Percentiles rank a stretch among this genome's conserved stretches.
phyloP scores from a whole-genome alignment of 1,139 yeast genomes.

The Petasospora rhodanensis region DNA sequence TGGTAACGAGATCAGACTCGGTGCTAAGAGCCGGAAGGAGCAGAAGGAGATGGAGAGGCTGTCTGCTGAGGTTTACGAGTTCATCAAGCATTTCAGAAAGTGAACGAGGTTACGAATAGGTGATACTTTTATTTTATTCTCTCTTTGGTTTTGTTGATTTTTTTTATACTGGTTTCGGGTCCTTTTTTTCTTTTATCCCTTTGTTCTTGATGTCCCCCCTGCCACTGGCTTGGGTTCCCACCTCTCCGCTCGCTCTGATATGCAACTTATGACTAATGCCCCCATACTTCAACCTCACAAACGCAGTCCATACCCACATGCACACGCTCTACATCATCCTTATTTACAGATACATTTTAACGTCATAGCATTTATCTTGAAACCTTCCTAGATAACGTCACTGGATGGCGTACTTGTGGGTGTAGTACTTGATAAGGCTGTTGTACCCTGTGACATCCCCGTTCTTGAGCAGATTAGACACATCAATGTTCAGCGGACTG shows the following conservation, averaged over 20 bases:
- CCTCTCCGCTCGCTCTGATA: no score
- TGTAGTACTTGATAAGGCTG: conserved; percentile 59
- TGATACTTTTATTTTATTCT: no score
- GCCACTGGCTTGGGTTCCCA: no score
- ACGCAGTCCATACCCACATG: no score
- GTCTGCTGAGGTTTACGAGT: conserved; percentile 22
- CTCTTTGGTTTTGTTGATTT: neutral
- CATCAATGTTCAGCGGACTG: conserved; percentile 80
- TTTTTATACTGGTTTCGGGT: neutral
- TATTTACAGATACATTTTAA: no score
- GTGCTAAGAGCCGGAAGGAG: conserved; percentile 20
- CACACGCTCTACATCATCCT: no score
- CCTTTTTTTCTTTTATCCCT: neutral
- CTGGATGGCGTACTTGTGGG: conserved; percentile 36
- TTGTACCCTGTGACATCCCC: conserved; percentile 56
- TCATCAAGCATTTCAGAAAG: conserved; percentile 22
- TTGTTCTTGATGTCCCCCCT: neutral
- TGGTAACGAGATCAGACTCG: conserved; percentile 24
- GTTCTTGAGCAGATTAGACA: conserved; percentile 67
- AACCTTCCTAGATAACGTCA: conserved; percentile 1
- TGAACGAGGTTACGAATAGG: no score
- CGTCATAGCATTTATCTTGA: no score
- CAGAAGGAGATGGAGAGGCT: conserved; percentile 18
- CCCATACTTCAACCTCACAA: no score
- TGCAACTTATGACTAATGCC: no score